These are phyloP conservation scores for Hymenoscyphus repandus DNA, from an alignment of 2,329 filamentous ascomycete species.

Conservation along the genomic window DNA sequence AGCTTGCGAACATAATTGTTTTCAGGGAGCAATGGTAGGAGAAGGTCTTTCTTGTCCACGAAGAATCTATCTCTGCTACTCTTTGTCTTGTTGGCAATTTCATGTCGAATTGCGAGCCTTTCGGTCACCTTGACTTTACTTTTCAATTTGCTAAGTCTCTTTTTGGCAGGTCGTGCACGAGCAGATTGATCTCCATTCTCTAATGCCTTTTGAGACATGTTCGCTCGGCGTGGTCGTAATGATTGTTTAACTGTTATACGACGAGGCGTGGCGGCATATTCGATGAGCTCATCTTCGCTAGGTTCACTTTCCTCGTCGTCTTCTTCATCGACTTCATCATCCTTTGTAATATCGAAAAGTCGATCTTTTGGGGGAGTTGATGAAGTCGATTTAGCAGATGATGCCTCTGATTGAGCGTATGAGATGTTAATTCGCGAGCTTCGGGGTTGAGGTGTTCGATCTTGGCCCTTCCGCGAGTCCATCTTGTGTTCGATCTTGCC, in stretches of 20 bases:
- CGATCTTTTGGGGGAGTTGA: background rate
- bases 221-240: slow-evolving; percentile 19
- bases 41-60: slow-evolving; percentile 31
- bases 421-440: slow-evolving; percentile 3
- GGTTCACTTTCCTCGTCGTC: slow-evolving; percentile 12
- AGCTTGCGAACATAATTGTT: slow-evolving; percentile 33
- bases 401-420: slow-evolving; percentile 11
- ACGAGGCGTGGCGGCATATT: slow-evolving; percentile 11
- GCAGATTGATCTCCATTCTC: slow-evolving; percentile 15
- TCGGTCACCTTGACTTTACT: slow-evolving; percentile 14
- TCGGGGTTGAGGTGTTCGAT: background rate
- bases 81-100: slow-evolving; percentile 27
- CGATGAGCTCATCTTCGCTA: slow-evolving; percentile 17
- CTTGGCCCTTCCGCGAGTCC: slow-evolving; percentile 11
- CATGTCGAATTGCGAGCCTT: slow-evolving; percentile 25
- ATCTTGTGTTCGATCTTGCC: slow-evolving; percentile 26
- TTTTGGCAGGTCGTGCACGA: slow-evolving; percentile 9
- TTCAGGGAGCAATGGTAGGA: slow-evolving; percentile 30
- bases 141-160: background rate
- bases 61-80: slow-evolving; percentile 30
- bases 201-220: slow-evolving; percentile 22
- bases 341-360: background rate
- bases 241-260: background rate
- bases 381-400: slow-evolving; percentile 8
- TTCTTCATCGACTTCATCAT: slow-evolving; percentile 2